phyloP scores from a whole-genome alignment of 306 rosid genomes.

The Gynostemma pentaphyllum region DNA sequence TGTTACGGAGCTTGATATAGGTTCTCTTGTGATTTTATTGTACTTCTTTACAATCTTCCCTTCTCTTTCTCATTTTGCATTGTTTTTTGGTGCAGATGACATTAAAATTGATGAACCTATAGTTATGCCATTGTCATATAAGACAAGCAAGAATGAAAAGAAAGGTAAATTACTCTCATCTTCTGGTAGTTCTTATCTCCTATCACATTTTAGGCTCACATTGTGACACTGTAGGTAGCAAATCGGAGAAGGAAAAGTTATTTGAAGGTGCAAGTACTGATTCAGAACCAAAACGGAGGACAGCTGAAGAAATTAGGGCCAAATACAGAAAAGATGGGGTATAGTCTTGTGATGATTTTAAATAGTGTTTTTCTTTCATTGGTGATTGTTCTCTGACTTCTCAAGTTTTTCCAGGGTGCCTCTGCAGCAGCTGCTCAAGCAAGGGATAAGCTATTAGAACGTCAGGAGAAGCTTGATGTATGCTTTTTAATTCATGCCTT shows the following conservation, averaged over 20 bases:
- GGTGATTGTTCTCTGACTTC: constrained; percentile 16
- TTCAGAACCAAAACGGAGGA: constrained; percentile 47
- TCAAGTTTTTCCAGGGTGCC: constrained; percentile 49
- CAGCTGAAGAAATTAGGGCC: constrained; percentile 79
- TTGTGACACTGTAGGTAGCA: constrained; percentile 38
- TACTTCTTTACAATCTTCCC: constrained; percentile 7
- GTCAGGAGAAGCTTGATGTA: constrained; percentile 77
- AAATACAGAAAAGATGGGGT: constrained; percentile 62
- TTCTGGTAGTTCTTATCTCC: constrained; percentile 9
- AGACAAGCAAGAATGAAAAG: constrained; percentile 28
- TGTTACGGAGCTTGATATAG: constrained; percentile 44
- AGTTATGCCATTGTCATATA: constrained; percentile 20
- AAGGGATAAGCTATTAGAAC: constrained; percentile 62
- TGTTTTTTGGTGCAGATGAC: constrained; percentile 47
- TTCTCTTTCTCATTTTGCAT: constrained; percentile 12
- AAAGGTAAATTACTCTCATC: constrained; percentile 35
- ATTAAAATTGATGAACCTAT: constrained; percentile 47
- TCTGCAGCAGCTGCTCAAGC: constrained; percentile 63
- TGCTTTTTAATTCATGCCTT: constrained; percentile 2
- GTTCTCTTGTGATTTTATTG: constrained; percentile 24
- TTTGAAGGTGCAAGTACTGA: constrained; percentile 36
- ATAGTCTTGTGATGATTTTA: background rate
- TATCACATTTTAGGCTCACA: background rate
- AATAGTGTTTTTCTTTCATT: constrained; percentile 7
- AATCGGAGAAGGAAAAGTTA: constrained; percentile 45